A percentile compares a stretch with the other conserved stretches of the same genome.
These are phyloP conservation scores for Kodamaea hsintzibuensis DNA, from an alignment of 805 yeast species.

Conservation along the genomic window DNA sequence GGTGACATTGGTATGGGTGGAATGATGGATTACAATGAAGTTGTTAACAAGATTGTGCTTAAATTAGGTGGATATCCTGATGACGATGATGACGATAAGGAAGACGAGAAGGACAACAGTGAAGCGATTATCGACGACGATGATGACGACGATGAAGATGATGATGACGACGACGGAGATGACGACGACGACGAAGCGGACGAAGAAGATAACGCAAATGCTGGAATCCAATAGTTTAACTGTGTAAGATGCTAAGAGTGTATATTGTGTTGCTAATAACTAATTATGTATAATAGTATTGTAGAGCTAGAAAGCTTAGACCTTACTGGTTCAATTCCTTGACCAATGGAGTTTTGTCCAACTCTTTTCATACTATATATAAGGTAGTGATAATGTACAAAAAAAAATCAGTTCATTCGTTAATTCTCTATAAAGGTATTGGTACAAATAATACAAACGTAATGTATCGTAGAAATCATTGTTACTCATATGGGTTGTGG, in stretches of 20 bases:
- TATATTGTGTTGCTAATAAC: not conserved
- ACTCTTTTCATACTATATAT: too few species aligned
- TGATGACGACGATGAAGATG: constrained; percentile 29
- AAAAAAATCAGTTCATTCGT: not conserved
- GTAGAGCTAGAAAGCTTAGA: too few species aligned
- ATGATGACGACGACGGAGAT: constrained; percentile 35
- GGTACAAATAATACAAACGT: not conserved
- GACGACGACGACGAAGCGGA: constrained; percentile 42
- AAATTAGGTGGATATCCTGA: constrained; percentile 59
- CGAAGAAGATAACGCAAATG: constrained; percentile 48
- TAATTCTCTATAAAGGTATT: not conserved
- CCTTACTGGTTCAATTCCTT: too few species aligned
- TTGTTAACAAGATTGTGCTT: constrained; percentile 80
- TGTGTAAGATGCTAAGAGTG: not conserved
- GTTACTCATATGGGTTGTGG: not conserved
- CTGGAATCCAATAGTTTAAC: constrained; percentile 31
- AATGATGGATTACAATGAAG: constrained; percentile 96
- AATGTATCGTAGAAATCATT: too few species aligned
- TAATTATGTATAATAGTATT: not conserved
- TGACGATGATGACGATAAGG: constrained; percentile 52
- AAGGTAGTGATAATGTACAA: not conserved
- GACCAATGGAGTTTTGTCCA: too few species aligned
- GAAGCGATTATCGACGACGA: constrained; percentile 26
- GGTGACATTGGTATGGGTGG: constrained; percentile 99
- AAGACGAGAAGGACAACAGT: constrained; percentile 43